Base-by-base conservation (phyloP, 192 early-diverging fungal genomes). In the Geosiphon pyriformis region DNA sequence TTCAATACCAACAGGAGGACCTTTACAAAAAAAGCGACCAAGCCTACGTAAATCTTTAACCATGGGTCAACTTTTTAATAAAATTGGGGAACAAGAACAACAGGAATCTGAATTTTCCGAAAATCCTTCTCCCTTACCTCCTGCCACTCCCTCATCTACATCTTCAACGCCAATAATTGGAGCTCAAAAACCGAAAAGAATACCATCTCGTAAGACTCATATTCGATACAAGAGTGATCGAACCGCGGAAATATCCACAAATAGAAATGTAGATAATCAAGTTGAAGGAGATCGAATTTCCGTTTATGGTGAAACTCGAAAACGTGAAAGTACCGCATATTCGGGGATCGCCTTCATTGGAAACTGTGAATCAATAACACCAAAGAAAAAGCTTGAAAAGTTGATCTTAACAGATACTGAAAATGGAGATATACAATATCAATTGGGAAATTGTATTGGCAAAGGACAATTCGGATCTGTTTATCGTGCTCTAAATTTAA, bases 391-490 rank as follows among this genome's bases (percentile, higher is more conserved):
- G 30, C 31, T 58, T 18, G 72, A 73, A 48, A 66, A 73, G 26
- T 37, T 73, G 34, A 64, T 73, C 3, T 54, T 73, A 6, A 60
- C 47, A 48, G 78, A 82, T 47, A 67, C 77, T 30, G 76, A 73
- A 3, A 47, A 37, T 53, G 52, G 25, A 6, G 27, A 59, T 46
- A 20, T 49, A 49, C 55, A 72, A 64, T 61, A 78, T 78, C 47
- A 78, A 82, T 76, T 95, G 7, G 93, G 92, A n/a, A 89, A 88
- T 63, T 88, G 89, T 56, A 95, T 95, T 59, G 93, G 93, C 3
- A 82, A 85, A 37, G 93, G 93, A 10, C 91, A 95, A 63, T 95
- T 93, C 75, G 93, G 92, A 12, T 78, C 91, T 2, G 93, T 95
- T 10, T 92, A 94, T 70, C 82, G 91, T 8, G 90, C 89, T n/a